Conservation (phyloP, 2,329 filamentous ascomycete genomes). For the Epichloe sylvatica region DNA sequence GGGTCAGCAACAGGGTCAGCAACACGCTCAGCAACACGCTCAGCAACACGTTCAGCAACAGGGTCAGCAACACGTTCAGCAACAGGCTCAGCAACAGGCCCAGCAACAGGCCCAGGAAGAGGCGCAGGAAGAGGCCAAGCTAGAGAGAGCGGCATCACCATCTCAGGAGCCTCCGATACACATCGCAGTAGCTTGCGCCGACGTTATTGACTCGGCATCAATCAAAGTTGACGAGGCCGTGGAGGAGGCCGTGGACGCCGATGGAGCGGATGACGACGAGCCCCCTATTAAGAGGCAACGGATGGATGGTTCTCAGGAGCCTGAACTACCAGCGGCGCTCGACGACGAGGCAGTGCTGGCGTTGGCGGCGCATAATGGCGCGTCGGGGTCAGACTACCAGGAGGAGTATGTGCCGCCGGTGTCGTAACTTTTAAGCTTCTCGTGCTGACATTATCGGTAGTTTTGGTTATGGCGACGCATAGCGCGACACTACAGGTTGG, state of each 20-base stretch:
- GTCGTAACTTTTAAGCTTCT: background rate
- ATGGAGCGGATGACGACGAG: slow-evolving; percentile 18
- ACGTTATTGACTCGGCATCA: background rate
- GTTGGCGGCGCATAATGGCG: slow-evolving; percentile 29
- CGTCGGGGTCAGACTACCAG: slow-evolving; percentile 24
- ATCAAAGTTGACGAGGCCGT: slow-evolving; percentile 4
- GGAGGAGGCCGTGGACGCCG: slow-evolving; percentile 10
- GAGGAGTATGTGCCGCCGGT: slow-evolving; percentile 25
- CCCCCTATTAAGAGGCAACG: slow-evolving; percentile 28
- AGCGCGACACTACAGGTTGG: slow-evolving; percentile 3
- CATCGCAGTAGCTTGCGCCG: background rate
- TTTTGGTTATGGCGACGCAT: slow-evolving; percentile 26
- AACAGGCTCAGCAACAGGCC: background rate
- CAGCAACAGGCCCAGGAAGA: background rate
- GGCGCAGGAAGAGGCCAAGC: too few species aligned
- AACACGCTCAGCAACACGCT: too few species aligned
- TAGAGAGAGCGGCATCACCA: background rate
- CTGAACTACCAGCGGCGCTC: slow-evolving; percentile 19
- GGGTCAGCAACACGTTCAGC: background rate
- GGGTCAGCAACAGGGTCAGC: background rate
- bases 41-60: background rate
- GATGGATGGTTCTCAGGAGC: slow-evolving; percentile 19
- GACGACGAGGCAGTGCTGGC: slow-evolving; percentile 37
- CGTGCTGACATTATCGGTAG: background rate
- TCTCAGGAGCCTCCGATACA: background rate